Evolutionary conservation across 139 green algal genomes (phyloP), one percentile per base, ranked within the genome.

Genomic region (Trebouxia sp.): DNA sequence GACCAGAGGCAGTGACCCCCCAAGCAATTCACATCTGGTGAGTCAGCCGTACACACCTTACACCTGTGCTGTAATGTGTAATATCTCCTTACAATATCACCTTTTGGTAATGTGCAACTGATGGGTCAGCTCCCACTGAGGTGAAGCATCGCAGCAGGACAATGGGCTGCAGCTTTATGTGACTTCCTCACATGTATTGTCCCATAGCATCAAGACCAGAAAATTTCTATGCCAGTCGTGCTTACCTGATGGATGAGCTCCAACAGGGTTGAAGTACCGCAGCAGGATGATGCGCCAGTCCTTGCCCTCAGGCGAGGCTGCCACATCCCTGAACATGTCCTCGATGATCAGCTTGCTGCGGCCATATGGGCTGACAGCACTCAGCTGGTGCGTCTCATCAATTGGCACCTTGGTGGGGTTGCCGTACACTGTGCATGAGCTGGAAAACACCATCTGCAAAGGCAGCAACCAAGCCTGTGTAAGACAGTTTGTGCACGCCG

Each of bases 281-380:
- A 98, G 92, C 82, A 98, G 88, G 74, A 97, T 86, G 80, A 98
- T 92, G 62, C 87, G 85, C 97, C 95, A 99, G 0, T 89, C 86
- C 38, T 85, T 84, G 51, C 84, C 76, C 65, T 92, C 56, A 83
- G 90, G 86, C 42, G 65, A 78, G 1, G 72, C 85, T 9, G 83
- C 79, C 22, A 94, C 14, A 80, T 95, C 92, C 22, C 87, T 80
- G 86, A 95, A 93, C 84, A 97, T 96, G 45, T 98, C 93, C 85
- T 97, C 95, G 72, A 98, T 98, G 87, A 98, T 97, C 22, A 99
- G 91, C 91, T 99, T 99, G 80, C 95, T 98, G 78, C 92, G 87
- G 77, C 97, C 97, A 86, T 99, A 99, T 10, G 97, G 97, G 41
- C 92, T 96, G 56, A 95, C 87, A 7, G 94, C 89, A 45, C 85